Percentiles rank a stretch among this genome's conserved stretches.
Evolutionary conservation across 108 stramenopile genomes (phyloP).

Genomic region (Skeletonema costatum): DNA sequence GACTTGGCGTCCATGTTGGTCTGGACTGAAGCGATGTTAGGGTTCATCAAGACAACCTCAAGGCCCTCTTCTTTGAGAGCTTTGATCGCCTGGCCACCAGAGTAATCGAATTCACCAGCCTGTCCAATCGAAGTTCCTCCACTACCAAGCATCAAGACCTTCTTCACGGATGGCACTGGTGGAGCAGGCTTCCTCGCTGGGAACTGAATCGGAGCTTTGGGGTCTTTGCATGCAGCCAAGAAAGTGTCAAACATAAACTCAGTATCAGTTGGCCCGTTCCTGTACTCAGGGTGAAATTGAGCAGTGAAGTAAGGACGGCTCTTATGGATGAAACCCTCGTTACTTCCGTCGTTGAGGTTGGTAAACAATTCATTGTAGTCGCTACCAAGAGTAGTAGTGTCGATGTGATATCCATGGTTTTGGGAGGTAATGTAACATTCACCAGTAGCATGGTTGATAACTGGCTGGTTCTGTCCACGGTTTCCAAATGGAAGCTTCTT

Average conservation of each 20-base stretch:
- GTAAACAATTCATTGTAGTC: constrained; percentile 95
- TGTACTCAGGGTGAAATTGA: constrained; percentile 98
- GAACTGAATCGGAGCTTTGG: constrained; percentile 70
- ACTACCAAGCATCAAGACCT: constrained; percentile 96
- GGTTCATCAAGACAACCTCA: constrained; percentile 99
- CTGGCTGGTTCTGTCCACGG: constrained; percentile 98
- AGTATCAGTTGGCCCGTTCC: constrained; percentile 96
- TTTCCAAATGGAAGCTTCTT: constrained; percentile 97
- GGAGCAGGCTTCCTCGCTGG: constrained; percentile 70
- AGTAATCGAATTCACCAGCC: constrained; percentile 99
- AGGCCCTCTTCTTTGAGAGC: constrained; percentile 98
- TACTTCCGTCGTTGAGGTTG: constrained; percentile 97
- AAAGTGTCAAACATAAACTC: constrained; percentile 99
- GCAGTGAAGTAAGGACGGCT: constrained; percentile 97
- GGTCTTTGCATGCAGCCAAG: constrained; percentile 73
- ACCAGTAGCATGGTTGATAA: constrained; percentile 91
- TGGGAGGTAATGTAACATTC: constrained; percentile 99
- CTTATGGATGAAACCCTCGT: constrained; percentile 97
- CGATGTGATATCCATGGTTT: constrained; percentile 97
- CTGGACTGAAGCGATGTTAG: constrained; percentile 99
- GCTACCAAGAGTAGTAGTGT: constrained; percentile 77
- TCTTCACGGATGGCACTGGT: constrained; percentile 79
- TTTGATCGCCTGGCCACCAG: constrained; percentile 98
- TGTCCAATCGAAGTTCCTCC: constrained; percentile 99
- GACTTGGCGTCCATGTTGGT: constrained; percentile 95